These are phyloP conservation scores for Ophiostoma perfectum DNA, from an alignment of 2,329 filamentous ascomycete species.

Conservation along the genomic window DNA sequence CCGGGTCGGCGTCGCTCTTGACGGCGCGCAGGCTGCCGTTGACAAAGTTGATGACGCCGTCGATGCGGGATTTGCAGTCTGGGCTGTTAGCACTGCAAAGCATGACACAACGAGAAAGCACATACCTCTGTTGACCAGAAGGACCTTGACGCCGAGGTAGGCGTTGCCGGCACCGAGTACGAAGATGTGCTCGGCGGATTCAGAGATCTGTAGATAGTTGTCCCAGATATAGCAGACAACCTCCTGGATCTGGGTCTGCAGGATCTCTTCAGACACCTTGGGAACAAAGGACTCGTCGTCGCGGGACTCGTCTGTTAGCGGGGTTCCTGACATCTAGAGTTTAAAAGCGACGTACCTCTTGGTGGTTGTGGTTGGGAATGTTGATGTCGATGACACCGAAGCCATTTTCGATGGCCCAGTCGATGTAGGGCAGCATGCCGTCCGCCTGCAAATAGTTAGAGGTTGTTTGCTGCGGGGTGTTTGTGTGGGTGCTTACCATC, in stretches of 20 bases:
- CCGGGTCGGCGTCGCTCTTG: slow-evolving; percentile 69
- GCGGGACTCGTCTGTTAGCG: background rate
- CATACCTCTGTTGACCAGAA: slow-evolving; percentile 55
- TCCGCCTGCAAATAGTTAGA: too few relatives aligned
- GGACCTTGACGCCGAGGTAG: slow-evolving; percentile 73
- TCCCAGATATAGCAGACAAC: slow-evolving; percentile 89
- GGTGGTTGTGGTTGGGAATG: slow-evolving; percentile 69
- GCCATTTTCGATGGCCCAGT: slow-evolving; percentile 70
- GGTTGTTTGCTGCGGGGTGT: too few relatives aligned
- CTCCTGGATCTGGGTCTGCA: slow-evolving; percentile 61
- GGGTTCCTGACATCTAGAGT: slow-evolving; percentile 26
- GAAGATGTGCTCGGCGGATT: slow-evolving; percentile 67
- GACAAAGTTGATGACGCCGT: slow-evolving; percentile 75
- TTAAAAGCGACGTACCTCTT: background rate
- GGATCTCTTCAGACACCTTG: slow-evolving; percentile 40
- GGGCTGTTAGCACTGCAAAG: slow-evolving; percentile 34
- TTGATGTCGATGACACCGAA: slow-evolving; percentile 91
- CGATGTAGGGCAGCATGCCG: slow-evolving; percentile 57
- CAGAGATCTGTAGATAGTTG: slow-evolving; percentile 82
- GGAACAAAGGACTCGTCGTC: slow-evolving; percentile 47
- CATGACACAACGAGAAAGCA: too few relatives aligned
- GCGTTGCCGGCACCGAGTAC: slow-evolving; percentile 87
- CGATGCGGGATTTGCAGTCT: slow-evolving; percentile 63
- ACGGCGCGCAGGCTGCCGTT: slow-evolving; percentile 71
- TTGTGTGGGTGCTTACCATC: slow-evolving; percentile 39